Evolutionary conservation across 306 rosid genomes (phyloP).

Genomic region (Cercis canadensis): DNA sequence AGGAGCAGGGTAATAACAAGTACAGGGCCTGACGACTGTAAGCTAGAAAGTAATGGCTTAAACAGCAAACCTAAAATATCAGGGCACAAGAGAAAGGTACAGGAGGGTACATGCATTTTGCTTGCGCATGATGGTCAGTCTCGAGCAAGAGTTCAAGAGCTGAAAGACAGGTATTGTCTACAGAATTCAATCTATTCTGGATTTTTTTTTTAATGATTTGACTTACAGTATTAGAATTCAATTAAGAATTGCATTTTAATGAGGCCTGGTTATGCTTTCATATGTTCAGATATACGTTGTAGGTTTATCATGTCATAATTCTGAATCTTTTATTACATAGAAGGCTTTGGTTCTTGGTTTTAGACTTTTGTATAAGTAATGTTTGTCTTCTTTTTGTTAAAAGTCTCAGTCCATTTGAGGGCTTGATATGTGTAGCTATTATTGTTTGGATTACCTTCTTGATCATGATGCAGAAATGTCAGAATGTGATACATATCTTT

Average conservation of each 20-base stretch:
- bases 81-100: conserved; percentile 67
- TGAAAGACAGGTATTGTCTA: conserved; percentile 71
- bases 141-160: conserved; percentile 61
- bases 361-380: conserved; percentile 16
- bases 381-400: conserved; percentile 2
- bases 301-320: background rate
- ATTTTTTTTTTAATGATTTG: background rate
- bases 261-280: conserved; percentile 19
- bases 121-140: conserved; percentile 70
- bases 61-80: conserved; percentile 34
- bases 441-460: conserved; percentile 25
- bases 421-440: too few relatives aligned
- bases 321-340: background rate
- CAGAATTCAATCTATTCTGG: conserved; percentile 18
- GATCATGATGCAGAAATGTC: conserved; percentile 2
- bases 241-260: conserved; percentile 21
- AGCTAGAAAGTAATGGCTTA: conserved; percentile 53
- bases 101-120: conserved; percentile 55
- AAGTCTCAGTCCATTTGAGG: conserved; percentile 8
- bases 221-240: conserved; percentile 6
- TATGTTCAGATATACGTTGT: conserved; percentile 27
- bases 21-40: conserved; percentile 42
- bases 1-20: conserved; percentile 38
- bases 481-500: conserved; percentile 7
- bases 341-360: conserved; percentile 8